Evolutionary conservation across 2,329 filamentous ascomycete species (phyloP), one percentile per base, ranked within the genome.

Genomic region (Leptographium galeiforme): DNA sequence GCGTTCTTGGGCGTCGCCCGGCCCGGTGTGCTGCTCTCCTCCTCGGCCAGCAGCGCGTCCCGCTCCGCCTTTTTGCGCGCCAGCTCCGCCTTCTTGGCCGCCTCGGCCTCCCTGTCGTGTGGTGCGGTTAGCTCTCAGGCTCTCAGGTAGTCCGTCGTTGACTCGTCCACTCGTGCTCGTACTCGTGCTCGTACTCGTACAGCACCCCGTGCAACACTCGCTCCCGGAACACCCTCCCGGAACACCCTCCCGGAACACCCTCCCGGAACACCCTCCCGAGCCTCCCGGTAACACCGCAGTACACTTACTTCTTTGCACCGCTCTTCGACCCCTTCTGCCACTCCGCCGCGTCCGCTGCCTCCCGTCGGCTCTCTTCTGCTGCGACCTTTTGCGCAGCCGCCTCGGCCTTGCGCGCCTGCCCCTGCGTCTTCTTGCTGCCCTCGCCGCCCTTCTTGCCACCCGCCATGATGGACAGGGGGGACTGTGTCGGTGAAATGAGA

Each of bases 331-430:
- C 93, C 70, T 93, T 89, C 12, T 76, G 63, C 93, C 93, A 98
- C 61, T 95, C 76, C 53, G 78, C 75, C 6, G 83, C 78, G 63
- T 96, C 91, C 33, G 68, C 80, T 3, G 74, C 78, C 6, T 81
- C 81, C 52, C 74, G 78, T 69, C 84, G 84, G 40, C 77, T 71
- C 41, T 88, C 78, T 56, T 84, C 82, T 4, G 69, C 81, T 0
- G 88, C 87, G 55, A 83, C 77, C 71, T 97, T 97, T 54, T 78
- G 71, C 10, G 87, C 86, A 1, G 89, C 91, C 4, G 82, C 84
- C 49, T 96, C 89, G 58, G 89, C 89, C 76, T 98, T 97, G 71
- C 89, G 80, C 58, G 90, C 89, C 68, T 96, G 89, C 59, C 91
- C 93, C 10, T 84, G 81, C 3, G 72, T 89, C 74, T 97, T 97